These are phyloP conservation scores for Eucalyptus decipiens DNA, from an alignment of 345 rosid genomes.

Conservation along the genomic window DNA sequence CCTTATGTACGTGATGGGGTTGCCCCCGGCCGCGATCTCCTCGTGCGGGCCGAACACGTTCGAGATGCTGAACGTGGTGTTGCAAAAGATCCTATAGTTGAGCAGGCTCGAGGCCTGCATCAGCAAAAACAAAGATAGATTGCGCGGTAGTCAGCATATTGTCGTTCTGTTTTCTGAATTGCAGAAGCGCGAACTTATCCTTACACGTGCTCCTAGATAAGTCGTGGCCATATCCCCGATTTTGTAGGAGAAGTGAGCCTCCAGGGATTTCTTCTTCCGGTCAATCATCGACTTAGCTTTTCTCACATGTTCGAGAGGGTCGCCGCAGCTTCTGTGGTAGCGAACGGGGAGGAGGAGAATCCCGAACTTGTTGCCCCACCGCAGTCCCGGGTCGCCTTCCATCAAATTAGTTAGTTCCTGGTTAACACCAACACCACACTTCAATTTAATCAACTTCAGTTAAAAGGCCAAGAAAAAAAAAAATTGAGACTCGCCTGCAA, in stretches of 20 bases:
- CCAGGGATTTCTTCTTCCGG: conserved; percentile 32
- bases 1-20: conserved; percentile 5
- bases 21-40: conserved; percentile 29
- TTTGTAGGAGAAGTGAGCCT: conserved; percentile 36
- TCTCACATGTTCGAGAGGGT: conserved; percentile 27
- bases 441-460: no score
- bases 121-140: neutral
- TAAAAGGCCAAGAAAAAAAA: no score
- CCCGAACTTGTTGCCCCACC: no score
- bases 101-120: conserved; percentile 26
- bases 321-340: neutral
- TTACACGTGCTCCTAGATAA: conserved; percentile 29
- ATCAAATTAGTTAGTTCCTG: no score
- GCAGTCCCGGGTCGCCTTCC: neutral
- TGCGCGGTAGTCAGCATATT: neutral
- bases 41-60: conserved; percentile 41
- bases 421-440: no score
- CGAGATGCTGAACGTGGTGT: conserved; percentile 40
- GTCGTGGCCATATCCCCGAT: conserved; percentile 29
- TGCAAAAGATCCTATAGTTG: conserved; percentile 33
- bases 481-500: no score
- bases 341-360: no score
- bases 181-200: neutral
- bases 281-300: conserved; percentile 38
- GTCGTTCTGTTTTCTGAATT: neutral